Conservation (phyloP, 257 asterid species). For the Rubia yunnanensis region DNA sequence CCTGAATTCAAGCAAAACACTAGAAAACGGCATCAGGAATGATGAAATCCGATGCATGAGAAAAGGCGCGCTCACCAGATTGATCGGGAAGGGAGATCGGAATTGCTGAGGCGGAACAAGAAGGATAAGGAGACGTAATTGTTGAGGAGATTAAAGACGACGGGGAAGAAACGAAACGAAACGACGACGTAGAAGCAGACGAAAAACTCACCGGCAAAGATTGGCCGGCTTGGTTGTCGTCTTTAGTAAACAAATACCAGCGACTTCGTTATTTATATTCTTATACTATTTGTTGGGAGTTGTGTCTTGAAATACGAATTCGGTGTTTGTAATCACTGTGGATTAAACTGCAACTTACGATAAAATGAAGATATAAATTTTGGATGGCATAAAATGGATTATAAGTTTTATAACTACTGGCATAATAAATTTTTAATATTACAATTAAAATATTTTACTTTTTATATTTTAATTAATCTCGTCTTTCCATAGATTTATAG, state of each 20-base stretch:
- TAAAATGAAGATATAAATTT: no score
- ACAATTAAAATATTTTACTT: no score
- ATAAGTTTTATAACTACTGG: no score
- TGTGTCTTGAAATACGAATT: no score
- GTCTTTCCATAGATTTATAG: no score
- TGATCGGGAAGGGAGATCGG: conserved; percentile 2
- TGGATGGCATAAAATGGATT: no score
- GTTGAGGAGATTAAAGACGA: not conserved
- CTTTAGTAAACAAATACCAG: conserved; percentile 6
- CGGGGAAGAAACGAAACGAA: conserved; percentile 1
- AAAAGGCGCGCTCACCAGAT: not conserved
- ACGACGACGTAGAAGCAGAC: not conserved
- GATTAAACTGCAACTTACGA: no score
- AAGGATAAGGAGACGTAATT: not conserved
- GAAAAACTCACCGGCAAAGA: conserved; percentile 20
- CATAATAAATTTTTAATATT: no score
- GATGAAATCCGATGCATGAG: not conserved
- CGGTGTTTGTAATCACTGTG: no score
- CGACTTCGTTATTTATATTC: no score
- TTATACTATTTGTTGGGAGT: no score
- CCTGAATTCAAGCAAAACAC: not conserved
- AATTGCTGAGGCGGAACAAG: conserved; percentile 3
- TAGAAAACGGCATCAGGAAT: not conserved
- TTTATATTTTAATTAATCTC: no score
- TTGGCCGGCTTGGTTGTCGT: conserved; percentile 29